phyloP scores from a whole-genome alignment of 2,329 filamentous ascomycete genomes.

The Diaporthe citriasiana region DNA sequence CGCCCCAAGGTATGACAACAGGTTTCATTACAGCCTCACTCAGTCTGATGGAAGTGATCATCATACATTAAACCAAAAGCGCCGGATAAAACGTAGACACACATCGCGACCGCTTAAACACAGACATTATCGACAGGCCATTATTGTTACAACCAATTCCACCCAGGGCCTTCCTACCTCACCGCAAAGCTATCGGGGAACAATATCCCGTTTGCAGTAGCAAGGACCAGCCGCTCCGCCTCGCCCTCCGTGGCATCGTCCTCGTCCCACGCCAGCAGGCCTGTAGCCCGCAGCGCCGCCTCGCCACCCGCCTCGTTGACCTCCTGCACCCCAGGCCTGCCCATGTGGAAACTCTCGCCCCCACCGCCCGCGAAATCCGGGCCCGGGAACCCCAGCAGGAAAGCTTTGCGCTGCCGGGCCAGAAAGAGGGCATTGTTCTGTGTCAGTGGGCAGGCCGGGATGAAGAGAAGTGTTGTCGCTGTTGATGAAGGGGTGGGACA shows the following conservation, averaged over 20 bases:
- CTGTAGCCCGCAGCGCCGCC: constrained; percentile 58
- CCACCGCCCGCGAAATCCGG: constrained; percentile 56
- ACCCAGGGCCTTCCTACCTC: background rate
- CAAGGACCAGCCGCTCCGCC: constrained; percentile 53
- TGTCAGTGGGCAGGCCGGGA: constrained; percentile 58
- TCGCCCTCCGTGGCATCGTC: constrained; percentile 50
- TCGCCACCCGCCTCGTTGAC: constrained; percentile 57
- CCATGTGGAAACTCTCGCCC: constrained; percentile 53
- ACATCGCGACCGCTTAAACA: background rate
- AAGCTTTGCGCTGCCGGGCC: constrained; percentile 57
- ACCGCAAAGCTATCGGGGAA: constrained; percentile 57
- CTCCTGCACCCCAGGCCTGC: constrained; percentile 54
- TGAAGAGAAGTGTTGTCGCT: constrained; percentile 53
- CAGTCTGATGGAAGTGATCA: background rate
- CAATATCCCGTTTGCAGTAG: constrained; percentile 57
- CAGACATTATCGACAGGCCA: background rate
- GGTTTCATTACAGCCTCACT: background rate
- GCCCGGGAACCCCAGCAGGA: constrained; percentile 57
- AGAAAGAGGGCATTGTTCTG: constrained; percentile 60
- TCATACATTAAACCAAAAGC: background rate
- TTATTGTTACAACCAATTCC: background rate
- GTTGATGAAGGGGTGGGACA: constrained; percentile 1
- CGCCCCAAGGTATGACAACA: background rate
- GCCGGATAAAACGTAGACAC: background rate
- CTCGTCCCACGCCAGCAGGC: constrained; percentile 58